Percentiles rank a stretch among this genome's conserved stretches.
These are phyloP conservation scores for Danielia oregonensis DNA, from an alignment of 805 yeast species.

Conservation along the genomic window DNA sequence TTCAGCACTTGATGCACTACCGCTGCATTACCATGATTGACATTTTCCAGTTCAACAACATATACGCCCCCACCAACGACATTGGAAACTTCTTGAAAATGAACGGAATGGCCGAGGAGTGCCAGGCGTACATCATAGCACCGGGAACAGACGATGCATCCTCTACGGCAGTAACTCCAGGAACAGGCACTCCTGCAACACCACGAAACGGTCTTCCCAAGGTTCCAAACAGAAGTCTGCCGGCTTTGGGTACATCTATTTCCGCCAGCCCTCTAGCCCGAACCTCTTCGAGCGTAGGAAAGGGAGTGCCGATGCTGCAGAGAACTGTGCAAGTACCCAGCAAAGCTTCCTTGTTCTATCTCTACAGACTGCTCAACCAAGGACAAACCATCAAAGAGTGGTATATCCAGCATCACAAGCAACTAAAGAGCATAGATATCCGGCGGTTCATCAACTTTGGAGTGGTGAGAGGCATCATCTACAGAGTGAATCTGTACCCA, in stretches of 20 bases:
- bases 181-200: background rate
- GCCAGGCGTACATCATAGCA: slow-evolving; percentile 75
- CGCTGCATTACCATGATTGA: slow-evolving; percentile 80
- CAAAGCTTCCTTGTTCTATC: slow-evolving; percentile 60
- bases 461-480: slow-evolving; percentile 72
- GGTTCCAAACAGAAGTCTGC: too few species aligned
- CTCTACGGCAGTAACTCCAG: slow-evolving; percentile 4
- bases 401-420: slow-evolving; percentile 63
- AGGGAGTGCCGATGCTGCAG: background rate
- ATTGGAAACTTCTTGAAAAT: slow-evolving; percentile 60
- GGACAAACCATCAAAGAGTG: slow-evolving; percentile 78
- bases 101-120: slow-evolving; percentile 71
- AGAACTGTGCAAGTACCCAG: slow-evolving; percentile 44
- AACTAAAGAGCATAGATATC: slow-evolving; percentile 66
- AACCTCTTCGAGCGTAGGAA: background rate
- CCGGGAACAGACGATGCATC: slow-evolving; percentile 17
- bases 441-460: slow-evolving; percentile 88
- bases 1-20: slow-evolving; percentile 88
- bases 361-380: slow-evolving; percentile 75
- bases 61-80: slow-evolving; percentile 83
- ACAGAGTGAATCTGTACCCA: slow-evolving; percentile 78
- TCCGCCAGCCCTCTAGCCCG: slow-evolving; percentile 11
- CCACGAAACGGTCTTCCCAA: background rate
- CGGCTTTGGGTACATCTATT: slow-evolving; percentile 1
- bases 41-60: slow-evolving; percentile 83